These are phyloP conservation scores for Pleurotus citrinopileatus DNA, from an alignment of 768 basidiomycete species.

Conservation along the genomic window DNA sequence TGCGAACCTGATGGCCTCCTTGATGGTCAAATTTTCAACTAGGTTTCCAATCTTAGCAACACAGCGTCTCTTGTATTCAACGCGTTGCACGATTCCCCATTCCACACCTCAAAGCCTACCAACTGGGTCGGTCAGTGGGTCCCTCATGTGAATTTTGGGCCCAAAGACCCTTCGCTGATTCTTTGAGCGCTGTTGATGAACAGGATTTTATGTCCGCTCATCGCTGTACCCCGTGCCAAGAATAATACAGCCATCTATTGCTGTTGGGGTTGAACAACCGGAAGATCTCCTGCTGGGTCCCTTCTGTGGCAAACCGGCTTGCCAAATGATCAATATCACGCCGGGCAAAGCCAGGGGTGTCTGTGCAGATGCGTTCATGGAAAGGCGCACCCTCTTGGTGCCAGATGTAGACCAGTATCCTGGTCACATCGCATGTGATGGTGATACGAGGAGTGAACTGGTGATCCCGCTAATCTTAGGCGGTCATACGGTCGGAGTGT, in stretches of 20 bases:
- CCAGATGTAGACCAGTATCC: slow-evolving; percentile 77
- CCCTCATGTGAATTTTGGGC: neutral
- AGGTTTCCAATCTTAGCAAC: slow-evolving; percentile 90
- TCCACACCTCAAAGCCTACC: slow-evolving; percentile 69
- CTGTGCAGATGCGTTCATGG: slow-evolving; percentile 76
- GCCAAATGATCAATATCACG: slow-evolving; percentile 69
- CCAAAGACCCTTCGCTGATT: no score
- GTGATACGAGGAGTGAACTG: slow-evolving; percentile 86
- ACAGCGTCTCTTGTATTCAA: slow-evolving; percentile 79
- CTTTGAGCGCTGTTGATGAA: no score
- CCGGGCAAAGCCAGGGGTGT: slow-evolving; percentile 68
- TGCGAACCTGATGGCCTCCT: no score
- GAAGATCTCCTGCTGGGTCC: slow-evolving; percentile 62
- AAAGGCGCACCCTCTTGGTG: slow-evolving; percentile 60
- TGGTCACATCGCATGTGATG: slow-evolving; percentile 95
- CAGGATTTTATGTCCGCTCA: slow-evolving; percentile 85
- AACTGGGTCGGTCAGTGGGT: slow-evolving; percentile 89
- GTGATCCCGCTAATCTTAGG: slow-evolving; percentile 69
- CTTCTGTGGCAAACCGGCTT: slow-evolving; percentile 90
- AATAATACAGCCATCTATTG: slow-evolving; percentile 16
- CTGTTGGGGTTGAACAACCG: slow-evolving; percentile 16
- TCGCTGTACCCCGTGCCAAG: slow-evolving; percentile 55
- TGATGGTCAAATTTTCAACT: slow-evolving; percentile 6
- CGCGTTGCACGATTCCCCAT: slow-evolving; percentile 64
- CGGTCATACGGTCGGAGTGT: slow-evolving; percentile 46